phyloP scores from a whole-genome alignment of 257 asterid species.

The Solanum dulcamara region DNA sequence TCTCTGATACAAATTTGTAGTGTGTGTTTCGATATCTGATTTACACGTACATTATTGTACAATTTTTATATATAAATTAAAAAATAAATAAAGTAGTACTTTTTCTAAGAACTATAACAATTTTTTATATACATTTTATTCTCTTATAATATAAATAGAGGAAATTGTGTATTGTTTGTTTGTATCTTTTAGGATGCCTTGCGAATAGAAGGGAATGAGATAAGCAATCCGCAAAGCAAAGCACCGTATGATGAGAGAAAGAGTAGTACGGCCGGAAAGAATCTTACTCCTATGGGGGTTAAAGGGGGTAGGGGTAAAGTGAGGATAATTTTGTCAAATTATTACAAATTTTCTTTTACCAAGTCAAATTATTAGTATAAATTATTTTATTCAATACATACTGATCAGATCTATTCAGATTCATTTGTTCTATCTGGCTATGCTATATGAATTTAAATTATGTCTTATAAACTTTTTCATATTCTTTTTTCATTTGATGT shows the following conservation, averaged over 20 bases:
- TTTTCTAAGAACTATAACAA: not conserved
- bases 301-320: not conserved
- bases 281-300: not conserved
- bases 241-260: slow-evolving; percentile 13
- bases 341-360: not conserved
- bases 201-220: slow-evolving; percentile 1
- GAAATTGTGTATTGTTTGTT: not conserved
- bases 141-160: not conserved
- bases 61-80: not conserved
- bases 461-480: not conserved
- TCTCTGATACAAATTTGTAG: slow-evolving; percentile 2
- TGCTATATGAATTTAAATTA: not conserved
- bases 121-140: not conserved
- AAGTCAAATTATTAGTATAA: not conserved
- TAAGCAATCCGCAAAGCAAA: slow-evolving; percentile 29
- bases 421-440: not conserved
- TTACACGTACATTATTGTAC: not conserved
- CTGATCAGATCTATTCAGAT: not conserved
- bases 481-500: not conserved
- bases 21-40: slow-evolving; percentile 1
- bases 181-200: not conserved
- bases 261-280: slow-evolving; percentile 63
- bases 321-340: not conserved
- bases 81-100: not conserved
- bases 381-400: not conserved